Evolutionary conservation across 257 asterid genomes (phyloP).

Genomic region (Nicotiana attenuata): DNA sequence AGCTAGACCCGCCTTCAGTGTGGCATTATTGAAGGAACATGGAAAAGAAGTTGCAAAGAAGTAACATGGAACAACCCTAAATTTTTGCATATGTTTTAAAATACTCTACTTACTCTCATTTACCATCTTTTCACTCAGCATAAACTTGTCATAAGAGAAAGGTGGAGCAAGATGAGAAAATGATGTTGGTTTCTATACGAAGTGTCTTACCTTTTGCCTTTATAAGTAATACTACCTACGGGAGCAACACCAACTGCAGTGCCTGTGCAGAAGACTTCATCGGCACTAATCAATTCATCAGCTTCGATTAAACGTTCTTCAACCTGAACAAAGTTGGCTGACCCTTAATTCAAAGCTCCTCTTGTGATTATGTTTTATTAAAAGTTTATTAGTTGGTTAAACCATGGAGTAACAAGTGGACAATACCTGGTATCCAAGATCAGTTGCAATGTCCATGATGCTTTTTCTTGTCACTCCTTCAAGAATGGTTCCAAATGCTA

Average conservation of each 20-base stretch:
- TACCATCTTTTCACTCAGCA: too few relatives aligned
- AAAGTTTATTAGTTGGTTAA: neutral
- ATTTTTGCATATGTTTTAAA: too few relatives aligned
- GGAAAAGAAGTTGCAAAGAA: too few relatives aligned
- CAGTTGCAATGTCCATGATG: conserved; percentile 63
- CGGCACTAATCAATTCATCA: neutral
- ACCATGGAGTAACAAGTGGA: neutral
- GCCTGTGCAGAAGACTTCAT: neutral
- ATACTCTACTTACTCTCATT: conserved; percentile 38
- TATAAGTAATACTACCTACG: conserved; percentile 61
- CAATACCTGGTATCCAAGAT: conserved; percentile 50
- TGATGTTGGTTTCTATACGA: too few relatives aligned
- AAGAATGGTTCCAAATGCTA: conserved; percentile 54
- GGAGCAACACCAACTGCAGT: conserved; percentile 46
- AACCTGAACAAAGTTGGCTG: conserved; percentile 27
- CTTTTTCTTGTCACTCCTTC: conserved; percentile 73
- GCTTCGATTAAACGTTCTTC: conserved; percentile 18
- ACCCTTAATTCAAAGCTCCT: neutral
- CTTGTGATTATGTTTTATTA: neutral
- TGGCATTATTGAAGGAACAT: too few relatives aligned
- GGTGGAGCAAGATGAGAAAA: neutral
- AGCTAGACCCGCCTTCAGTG: too few relatives aligned
- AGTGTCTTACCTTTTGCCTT: conserved; percentile 2
- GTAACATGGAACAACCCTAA: too few relatives aligned
- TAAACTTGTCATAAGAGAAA: too few relatives aligned